Evolutionary conservation across 2,329 filamentous ascomycete species (phyloP).

Genomic region (Pseudogymnoascus sp.): DNA sequence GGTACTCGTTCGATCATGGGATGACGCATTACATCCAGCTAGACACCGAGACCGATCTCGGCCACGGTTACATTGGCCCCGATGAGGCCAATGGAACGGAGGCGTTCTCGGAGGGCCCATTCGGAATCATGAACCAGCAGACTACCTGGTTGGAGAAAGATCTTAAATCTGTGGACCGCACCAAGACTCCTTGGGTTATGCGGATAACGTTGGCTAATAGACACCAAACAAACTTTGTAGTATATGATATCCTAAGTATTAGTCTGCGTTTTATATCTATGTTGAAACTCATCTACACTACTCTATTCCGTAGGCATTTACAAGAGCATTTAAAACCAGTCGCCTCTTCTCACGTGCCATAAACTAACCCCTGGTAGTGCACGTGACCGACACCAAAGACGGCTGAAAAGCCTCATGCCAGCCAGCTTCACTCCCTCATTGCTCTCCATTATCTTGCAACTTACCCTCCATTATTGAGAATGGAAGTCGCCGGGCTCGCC

Average conservation of each 20-base stretch:
- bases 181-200: slow-evolving; percentile 25
- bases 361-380: not conserved
- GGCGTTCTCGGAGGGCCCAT: slow-evolving; percentile 37
- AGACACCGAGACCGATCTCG: slow-evolving; percentile 49
- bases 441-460: not conserved
- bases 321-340: not conserved
- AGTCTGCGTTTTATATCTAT: not conserved
- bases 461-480: not conserved
- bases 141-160: slow-evolving; percentile 36
- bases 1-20: slow-evolving; percentile 53
- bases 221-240: not conserved
- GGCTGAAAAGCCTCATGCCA: not conserved
- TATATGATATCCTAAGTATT: not conserved
- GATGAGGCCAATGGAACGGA: slow-evolving; percentile 28
- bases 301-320: not conserved
- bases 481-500: not conserved
- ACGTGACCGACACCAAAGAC: not conserved
- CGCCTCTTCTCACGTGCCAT: not conserved
- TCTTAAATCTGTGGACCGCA: slow-evolving; percentile 22
- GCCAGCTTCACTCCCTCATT: not conserved
- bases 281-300: not conserved
- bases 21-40: slow-evolving; percentile 48
- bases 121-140: slow-evolving; percentile 35
- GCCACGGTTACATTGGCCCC: slow-evolving; percentile 37
- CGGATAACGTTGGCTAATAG: not conserved